Evolutionary conservation across 768 basidiomycete genomes (phyloP).

Genomic region (Russula compacta): DNA sequence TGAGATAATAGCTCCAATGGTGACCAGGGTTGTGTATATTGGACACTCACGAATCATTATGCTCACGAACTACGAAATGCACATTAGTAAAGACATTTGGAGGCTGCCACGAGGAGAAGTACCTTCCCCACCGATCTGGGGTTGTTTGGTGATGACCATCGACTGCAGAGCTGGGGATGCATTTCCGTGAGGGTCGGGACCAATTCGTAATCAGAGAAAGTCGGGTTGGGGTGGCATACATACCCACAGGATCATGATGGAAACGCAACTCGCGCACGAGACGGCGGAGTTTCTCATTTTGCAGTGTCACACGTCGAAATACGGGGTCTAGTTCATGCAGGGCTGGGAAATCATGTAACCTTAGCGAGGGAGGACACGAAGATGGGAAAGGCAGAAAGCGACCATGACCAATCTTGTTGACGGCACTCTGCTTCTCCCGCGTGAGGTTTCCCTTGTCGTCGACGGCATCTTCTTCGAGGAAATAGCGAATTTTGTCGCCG

Average conservation of each 20-base stretch:
- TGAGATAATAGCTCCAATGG: background rate
- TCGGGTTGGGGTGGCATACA: conserved; percentile 19
- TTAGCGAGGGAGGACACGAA: background rate
- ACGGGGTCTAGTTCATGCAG: conserved; percentile 79
- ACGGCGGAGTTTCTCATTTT: conserved; percentile 60
- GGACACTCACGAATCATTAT: conserved; percentile 80
- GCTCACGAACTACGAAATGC: conserved; percentile 58
- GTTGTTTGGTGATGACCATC: conserved; percentile 95
- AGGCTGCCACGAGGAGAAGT: background rate
- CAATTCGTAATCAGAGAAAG: conserved; percentile 9
- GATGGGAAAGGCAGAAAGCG: background rate
- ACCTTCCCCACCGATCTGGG: conserved; percentile 90
- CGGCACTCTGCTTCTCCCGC: conserved; percentile 61
- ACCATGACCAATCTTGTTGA: conserved; percentile 97
- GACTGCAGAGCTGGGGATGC: conserved; percentile 65
- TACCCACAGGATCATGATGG: conserved; percentile 79
- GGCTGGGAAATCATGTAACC: conserved; percentile 33
- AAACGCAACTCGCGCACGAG: conserved; percentile 73
- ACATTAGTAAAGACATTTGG: background rate
- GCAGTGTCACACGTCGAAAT: conserved; percentile 71
- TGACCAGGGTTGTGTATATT: background rate
- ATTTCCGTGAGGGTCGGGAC: conserved; percentile 6
- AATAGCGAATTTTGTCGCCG: conserved; percentile 92
- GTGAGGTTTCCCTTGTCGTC: conserved; percentile 59
- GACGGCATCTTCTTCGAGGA: conserved; percentile 86